Percentiles rank a stretch among this genome's conserved stretches.
Conservation (phyloP, 2,329 filamentous ascomycete species). For the Cytospora chrysosperma region DNA sequence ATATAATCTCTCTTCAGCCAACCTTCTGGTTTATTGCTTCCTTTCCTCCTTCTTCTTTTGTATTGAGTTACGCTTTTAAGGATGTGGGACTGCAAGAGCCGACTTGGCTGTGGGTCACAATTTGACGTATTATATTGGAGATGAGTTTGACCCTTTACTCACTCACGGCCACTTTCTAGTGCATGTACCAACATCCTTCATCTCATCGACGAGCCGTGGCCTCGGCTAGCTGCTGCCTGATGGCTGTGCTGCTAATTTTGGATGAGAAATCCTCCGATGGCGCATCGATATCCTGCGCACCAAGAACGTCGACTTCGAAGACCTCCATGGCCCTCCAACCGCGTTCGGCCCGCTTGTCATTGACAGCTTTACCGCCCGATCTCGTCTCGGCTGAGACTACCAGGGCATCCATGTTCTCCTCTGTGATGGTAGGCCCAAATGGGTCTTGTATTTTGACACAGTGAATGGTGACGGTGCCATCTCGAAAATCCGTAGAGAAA, state of each 20-base stretch:
- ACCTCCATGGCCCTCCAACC: conserved; percentile 76
- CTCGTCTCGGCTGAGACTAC: conserved; percentile 88
- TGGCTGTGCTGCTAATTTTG: conserved; percentile 92
- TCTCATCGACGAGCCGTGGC: conserved; percentile 23
- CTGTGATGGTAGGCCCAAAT: conserved; percentile 86
- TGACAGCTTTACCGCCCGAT: conserved; percentile 79
- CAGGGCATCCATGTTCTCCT: conserved; percentile 73
- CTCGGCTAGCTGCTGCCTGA: conserved; percentile 54
- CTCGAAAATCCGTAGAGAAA: conserved; percentile 57
- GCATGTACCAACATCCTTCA: neutral
- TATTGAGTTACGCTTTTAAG: neutral
- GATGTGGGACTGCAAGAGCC: neutral
- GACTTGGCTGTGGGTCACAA: neutral
- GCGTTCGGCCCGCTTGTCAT: conserved; percentile 72
- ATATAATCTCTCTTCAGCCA: neutral
- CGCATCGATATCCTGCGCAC: conserved; percentile 56
- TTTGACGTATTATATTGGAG: neutral
- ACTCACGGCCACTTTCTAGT: conserved; percentile 3
- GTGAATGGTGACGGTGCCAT: conserved; percentile 63
- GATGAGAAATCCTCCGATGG: conserved; percentile 63
- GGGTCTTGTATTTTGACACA: conserved; percentile 85
- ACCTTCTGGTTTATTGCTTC: too few species aligned
- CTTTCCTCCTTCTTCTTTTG: too few species aligned
- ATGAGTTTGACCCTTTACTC: conserved; percentile 2
- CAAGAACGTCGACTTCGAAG: conserved; percentile 87